These are phyloP conservation scores for Kodamaea plutei DNA, from an alignment of 1,139 yeast species.

Conservation along the genomic window DNA sequence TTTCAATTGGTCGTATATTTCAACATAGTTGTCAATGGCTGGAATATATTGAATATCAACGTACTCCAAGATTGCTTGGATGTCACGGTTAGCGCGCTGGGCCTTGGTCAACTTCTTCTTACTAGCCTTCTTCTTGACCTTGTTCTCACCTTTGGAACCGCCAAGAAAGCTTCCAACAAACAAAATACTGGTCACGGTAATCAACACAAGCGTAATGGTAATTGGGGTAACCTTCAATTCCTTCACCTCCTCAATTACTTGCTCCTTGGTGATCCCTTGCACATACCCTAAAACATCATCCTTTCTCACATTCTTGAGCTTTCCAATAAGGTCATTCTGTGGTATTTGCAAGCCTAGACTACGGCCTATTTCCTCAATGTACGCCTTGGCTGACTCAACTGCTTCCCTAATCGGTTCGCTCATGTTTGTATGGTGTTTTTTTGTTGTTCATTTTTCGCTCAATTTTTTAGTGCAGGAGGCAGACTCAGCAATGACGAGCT, in stretches of 20 bases:
- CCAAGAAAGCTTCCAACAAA: constrained; percentile 13
- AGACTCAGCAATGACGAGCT: no score
- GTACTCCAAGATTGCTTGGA: constrained; percentile 38
- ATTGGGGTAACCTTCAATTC: constrained; percentile 30
- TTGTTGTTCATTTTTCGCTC: constrained; percentile 4
- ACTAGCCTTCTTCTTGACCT: constrained; percentile 20
- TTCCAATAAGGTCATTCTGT: not conserved
- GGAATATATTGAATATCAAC: constrained; percentile 44
- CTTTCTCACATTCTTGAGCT: not conserved
- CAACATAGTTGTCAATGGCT: constrained; percentile 39
- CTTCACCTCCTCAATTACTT: constrained; percentile 28
- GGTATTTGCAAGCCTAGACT: not conserved
- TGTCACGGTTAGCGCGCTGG: constrained; percentile 40
- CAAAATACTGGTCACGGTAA: constrained; percentile 29
- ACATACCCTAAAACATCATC: constrained; percentile 7
- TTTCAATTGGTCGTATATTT: constrained; percentile 29
- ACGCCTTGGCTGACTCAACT: constrained; percentile 7
- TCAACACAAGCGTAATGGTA: constrained; percentile 32
- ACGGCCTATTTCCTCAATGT: constrained; percentile 1
- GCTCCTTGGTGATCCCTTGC: constrained; percentile 13
- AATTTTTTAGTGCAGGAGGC: no score
- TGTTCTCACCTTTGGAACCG: constrained; percentile 7
- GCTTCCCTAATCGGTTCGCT: constrained; percentile 7
- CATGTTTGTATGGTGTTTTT: constrained; percentile 8
- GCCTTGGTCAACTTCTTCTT: constrained; percentile 42